phyloP scores from a whole-genome alignment of 1,284 basidiomycete genomes.

The Meripilus lineatus region DNA sequence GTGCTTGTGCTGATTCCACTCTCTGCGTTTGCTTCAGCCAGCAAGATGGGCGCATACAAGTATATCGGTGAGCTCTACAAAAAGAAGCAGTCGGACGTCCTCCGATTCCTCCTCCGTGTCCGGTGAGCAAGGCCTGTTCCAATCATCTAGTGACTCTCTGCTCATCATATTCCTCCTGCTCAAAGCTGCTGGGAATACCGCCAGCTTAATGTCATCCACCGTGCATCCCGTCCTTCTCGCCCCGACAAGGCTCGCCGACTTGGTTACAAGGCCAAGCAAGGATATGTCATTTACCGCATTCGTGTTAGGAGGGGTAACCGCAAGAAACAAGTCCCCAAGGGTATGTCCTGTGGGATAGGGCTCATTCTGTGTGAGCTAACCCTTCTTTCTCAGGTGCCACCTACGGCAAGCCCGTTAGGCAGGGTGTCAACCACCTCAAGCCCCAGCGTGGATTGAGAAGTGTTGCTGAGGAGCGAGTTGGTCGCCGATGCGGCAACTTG shows the following conservation, averaged over 20 bases:
- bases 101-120: conserved; percentile 98
- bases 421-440: conserved; percentile 99
- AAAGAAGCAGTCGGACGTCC: conserved; percentile 96
- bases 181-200: conserved; percentile 97
- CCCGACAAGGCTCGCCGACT: conserved; percentile 99
- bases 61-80: conserved; percentile 96
- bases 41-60: conserved; percentile 87
- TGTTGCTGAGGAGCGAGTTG: conserved; percentile 98
- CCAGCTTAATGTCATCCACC: conserved; percentile 97
- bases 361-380: conserved; percentile 13
- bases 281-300: conserved; percentile 97
- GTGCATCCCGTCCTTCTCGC: conserved; percentile 95
- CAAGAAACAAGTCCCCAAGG: conserved; percentile 98
- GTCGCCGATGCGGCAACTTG: conserved; percentile 92
- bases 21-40: conserved; percentile 16
- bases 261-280: conserved; percentile 99
- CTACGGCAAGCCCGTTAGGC: conserved; percentile 98
- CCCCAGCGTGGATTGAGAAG: conserved; percentile 92
- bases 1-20: conserved; percentile 14
- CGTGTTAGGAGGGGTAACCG: conserved; percentile 98
- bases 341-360: conserved; percentile 32
- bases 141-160: conserved; percentile 1
- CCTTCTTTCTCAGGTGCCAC: conserved; percentile 67
- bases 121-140: conserved; percentile 52
- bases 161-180: neutral